A percentile compares a stretch with the other conserved stretches of the same genome.
phyloP scores from a whole-genome alignment of 495 filamentous ascomycete species.

The Neurospora africana region DNA sequence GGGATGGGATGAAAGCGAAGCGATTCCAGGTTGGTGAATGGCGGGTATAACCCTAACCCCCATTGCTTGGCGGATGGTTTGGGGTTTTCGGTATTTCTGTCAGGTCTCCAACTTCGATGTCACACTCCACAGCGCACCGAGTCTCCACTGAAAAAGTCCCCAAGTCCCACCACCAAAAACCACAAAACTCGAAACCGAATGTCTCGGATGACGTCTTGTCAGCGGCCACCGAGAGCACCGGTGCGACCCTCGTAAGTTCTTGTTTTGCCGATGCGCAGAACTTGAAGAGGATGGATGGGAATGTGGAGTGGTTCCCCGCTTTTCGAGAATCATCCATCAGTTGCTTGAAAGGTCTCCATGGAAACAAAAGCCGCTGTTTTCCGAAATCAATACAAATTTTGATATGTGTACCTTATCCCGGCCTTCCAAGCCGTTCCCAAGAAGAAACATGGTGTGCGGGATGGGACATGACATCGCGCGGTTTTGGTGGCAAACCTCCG shows the following conservation, averaged over 20 bases:
- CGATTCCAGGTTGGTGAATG: not conserved
- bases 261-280: not conserved
- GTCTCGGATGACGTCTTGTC: not conserved
- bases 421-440: not conserved
- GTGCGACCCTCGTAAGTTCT: not conserved
- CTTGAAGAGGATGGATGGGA: not conserved
- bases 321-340: not conserved
- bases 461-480: not conserved
- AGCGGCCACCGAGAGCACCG: not conserved
- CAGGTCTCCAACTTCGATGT: not conserved
- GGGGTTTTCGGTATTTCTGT: not conserved
- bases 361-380: not conserved
- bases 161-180: not conserved
- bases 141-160: not conserved
- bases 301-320: not conserved
- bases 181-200: not conserved
- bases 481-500: not conserved
- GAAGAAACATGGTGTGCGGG: not conserved
- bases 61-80: not conserved
- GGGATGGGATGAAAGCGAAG: not conserved
- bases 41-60: not conserved
- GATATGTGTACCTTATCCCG: too few species aligned
- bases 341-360: not conserved
- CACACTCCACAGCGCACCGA: not conserved
- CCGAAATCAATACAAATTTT: not conserved